phyloP scores from a whole-genome alignment of 768 basidiomycete genomes.

The Rhizopogon vinicolor region DNA sequence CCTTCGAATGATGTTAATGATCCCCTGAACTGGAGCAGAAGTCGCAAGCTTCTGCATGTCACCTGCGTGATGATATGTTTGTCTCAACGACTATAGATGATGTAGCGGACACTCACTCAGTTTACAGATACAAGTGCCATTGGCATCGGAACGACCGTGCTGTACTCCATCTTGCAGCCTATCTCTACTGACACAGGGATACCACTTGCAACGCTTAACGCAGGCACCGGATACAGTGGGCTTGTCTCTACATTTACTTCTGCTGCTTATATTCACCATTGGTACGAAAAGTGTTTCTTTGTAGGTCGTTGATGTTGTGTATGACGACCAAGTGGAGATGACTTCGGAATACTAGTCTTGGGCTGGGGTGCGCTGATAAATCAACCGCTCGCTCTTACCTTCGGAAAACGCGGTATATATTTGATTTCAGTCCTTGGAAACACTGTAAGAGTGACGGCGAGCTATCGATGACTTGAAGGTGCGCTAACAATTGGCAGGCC shows the following conservation, averaged over 20 bases:
- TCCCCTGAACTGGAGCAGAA: conserved; percentile 16
- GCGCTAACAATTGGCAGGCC: conserved; percentile 3
- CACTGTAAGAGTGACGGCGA: conserved; percentile 1
- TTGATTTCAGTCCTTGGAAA: conserved; percentile 14
- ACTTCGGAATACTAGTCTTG: conserved; percentile 5
- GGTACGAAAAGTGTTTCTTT: conserved; percentile 10
- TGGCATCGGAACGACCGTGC: conserved; percentile 12
- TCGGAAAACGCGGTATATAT: conserved; percentile 15
- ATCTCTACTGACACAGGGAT: conserved; percentile 14
- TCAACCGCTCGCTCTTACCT: conserved; percentile 15
- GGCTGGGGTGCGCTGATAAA: conserved; percentile 16
- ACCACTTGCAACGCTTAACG: conserved; percentile 14
- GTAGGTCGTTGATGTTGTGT: not conserved
- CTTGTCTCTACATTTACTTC: not conserved
- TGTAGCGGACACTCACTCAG: not conserved
- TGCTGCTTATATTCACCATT: not conserved
- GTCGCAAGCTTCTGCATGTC: conserved; percentile 10
- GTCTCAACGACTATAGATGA: conserved; percentile 1
- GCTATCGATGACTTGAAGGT: not conserved
- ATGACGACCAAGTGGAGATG: not conserved
- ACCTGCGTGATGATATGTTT: conserved; percentile 14
- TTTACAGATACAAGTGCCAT: conserved; percentile 12
- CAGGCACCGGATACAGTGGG: conserved; percentile 16
- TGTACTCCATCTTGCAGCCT: conserved; percentile 16
- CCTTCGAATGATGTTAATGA: conserved; percentile 20